phyloP scores from a whole-genome alignment of 805 yeast genomes.

The Metschnikowia peoriensis region DNA sequence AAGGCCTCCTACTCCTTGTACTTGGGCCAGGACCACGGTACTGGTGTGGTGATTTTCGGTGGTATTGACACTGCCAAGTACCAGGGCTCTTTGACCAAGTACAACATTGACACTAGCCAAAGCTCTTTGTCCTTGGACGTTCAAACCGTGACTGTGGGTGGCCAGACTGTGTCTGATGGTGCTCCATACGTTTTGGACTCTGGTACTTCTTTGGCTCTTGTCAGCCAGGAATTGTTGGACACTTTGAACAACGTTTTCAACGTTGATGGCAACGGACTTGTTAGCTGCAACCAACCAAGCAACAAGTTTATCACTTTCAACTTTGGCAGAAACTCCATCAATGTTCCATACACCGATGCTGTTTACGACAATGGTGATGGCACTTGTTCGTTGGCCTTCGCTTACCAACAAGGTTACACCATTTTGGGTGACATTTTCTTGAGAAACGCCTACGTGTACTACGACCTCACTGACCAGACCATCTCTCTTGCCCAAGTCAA shows the following conservation, averaged over 20 bases:
- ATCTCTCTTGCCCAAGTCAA: slow-evolving; percentile 16
- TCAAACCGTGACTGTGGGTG: slow-evolving; percentile 9
- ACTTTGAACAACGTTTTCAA: slow-evolving; percentile 9
- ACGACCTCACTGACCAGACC: slow-evolving; percentile 17
- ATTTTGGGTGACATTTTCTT: slow-evolving; percentile 20
- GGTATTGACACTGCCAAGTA: slow-evolving; percentile 43
- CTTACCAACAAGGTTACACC: slow-evolving; percentile 7
- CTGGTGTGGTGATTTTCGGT: slow-evolving; percentile 40
- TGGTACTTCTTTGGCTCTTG: slow-evolving; percentile 15
- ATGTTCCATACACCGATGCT: slow-evolving; percentile 12
- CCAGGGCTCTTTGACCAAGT: slow-evolving; percentile 14
- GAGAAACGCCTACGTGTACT: slow-evolving; percentile 20
- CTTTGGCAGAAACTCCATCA: slow-evolving; percentile 12
- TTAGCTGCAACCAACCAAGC: slow-evolving; percentile 15
- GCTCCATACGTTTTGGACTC: slow-evolving; percentile 14
- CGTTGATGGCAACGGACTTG: slow-evolving; percentile 7
- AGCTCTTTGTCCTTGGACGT: slow-evolving; percentile 10
- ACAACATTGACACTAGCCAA: slow-evolving; percentile 1
- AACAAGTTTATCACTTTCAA: slow-evolving; percentile 13
- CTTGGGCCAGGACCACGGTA: slow-evolving; percentile 39
- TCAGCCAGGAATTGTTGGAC: slow-evolving; percentile 9
- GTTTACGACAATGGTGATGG: slow-evolving; percentile 9
- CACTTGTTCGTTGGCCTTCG: slow-evolving; percentile 14
- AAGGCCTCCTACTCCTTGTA: slow-evolving; percentile 61
- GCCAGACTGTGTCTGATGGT: slow-evolving; percentile 4